Conservation (phyloP, 192 early-diverging fungal species). For the Bifiguratus adelaidae region DNA sequence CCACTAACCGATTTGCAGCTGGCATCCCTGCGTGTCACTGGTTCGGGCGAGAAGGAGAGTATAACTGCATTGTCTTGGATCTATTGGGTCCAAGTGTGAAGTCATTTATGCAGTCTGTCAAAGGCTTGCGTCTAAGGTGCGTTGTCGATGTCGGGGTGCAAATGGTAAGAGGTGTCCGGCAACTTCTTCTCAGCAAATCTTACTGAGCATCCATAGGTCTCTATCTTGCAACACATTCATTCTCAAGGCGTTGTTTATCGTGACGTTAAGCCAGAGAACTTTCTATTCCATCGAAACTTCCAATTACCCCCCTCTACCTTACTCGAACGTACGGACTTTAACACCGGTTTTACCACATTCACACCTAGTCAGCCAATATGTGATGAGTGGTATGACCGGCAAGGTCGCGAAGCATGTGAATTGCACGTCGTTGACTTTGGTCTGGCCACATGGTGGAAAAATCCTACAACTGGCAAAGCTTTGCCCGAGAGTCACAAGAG, state of each 20-base stretch:
- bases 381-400: constrained; percentile 7
- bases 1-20: constrained; percentile 11
- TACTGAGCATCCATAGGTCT: constrained; percentile 5
- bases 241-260: constrained; percentile 43
- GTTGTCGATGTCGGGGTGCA: constrained; percentile 38
- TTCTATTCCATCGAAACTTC: constrained; percentile 34
- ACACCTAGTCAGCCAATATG: constrained; percentile 3
- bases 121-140: constrained; percentile 24
- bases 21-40: constrained; percentile 38
- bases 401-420: constrained; percentile 17
- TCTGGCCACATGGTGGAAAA: constrained; percentile 28
- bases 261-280: constrained; percentile 76
- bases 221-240: constrained; percentile 21
- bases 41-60: constrained; percentile 37
- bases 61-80: constrained; percentile 38
- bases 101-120: constrained; percentile 24
- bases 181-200: background rate
- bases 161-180: constrained; percentile 24
- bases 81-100: constrained; percentile 46
- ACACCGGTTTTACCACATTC: constrained; percentile 4
- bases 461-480: constrained; percentile 25
- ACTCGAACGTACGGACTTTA: constrained; percentile 5
- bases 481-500: constrained; percentile 22
- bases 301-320: constrained; percentile 2
- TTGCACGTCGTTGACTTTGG: constrained; percentile 53